Evolutionary conservation across 2,329 filamentous ascomycete species (phyloP), one percentile per base, ranked within the genome.

Genomic region (Shiraia sp.): DNA sequence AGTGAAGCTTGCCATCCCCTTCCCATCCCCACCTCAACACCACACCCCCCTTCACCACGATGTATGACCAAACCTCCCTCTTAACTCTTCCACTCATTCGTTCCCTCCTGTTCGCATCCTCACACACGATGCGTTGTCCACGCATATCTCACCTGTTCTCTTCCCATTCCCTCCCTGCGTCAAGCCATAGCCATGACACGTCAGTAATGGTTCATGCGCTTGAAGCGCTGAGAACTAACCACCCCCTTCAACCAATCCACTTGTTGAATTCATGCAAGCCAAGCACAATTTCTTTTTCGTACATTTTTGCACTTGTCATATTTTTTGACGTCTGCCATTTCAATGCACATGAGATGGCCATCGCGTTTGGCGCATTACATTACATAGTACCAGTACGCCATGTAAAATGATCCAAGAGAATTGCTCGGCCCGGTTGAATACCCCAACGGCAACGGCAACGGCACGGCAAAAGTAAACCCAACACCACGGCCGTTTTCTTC

Each of bases 131-230:
- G 53, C 51, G 53, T 55, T 56, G 56, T 57, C 34, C 42, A n/a
- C n/a, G n/a, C n/a, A n/a, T n/a, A n/a, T n/a, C n/a, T n/a, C n/a
- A n/a, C n/a, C n/a, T n/a, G n/a, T n/a, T n/a, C n/a, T n/a, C n/a
- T n/a, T n/a, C n/a, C n/a, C n/a, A n/a, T n/a, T n/a, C n/a, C n/a
- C n/a, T n/a, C n/a, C n/a, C n/a, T n/a, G n/a, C n/a, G n/a, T n/a
- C n/a, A n/a, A n/a, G 19, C 42, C 30, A 25, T 5, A 34, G 22
- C 12, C 27, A 45, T 63, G 62, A 62, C 62, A 66, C 62, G 62
- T 66, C 61, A 63, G 56, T 55, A n/a, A 36, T 49, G 47, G 61
- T 65, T 66, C 62, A 65, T 62, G 61, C 61, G 49, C 40, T 40
- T 42, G 34, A 46, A 26, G 38, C 42, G 42, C 42, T 33, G 42